Evolutionary conservation across 805 yeast species (phyloP).

Genomic region (Candida nonsorbophila): DNA sequence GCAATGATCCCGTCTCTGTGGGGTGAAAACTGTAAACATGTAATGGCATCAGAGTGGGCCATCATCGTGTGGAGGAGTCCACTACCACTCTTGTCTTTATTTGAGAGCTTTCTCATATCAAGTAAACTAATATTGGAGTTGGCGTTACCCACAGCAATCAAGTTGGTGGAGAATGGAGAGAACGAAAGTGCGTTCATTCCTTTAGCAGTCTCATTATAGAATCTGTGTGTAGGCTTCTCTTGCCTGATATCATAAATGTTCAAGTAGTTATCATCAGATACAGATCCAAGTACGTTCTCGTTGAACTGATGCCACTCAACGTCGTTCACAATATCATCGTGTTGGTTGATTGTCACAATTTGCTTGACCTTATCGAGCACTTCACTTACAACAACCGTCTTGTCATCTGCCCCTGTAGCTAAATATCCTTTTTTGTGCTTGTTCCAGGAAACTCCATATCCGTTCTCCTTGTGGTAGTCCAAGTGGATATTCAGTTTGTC

Average conservation of each 20-base stretch:
- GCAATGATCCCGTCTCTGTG: constrained; percentile 72
- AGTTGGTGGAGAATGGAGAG: constrained; percentile 53
- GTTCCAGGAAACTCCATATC: constrained; percentile 74
- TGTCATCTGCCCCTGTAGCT: constrained; percentile 63
- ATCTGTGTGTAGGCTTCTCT: constrained; percentile 19
- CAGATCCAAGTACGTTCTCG: constrained; percentile 56
- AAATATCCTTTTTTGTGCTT: constrained; percentile 42
- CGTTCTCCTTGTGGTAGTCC: constrained; percentile 52
- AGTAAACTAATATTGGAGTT: constrained; percentile 63
- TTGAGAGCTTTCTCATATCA: constrained; percentile 48
- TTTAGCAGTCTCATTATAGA: constrained; percentile 19
- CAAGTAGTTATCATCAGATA: constrained; percentile 63
- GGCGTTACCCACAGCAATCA: constrained; percentile 66
- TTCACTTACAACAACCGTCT: constrained; percentile 59
- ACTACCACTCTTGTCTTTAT: constrained; percentile 5
- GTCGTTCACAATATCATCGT: constrained; percentile 65
- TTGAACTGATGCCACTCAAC: constrained; percentile 63
- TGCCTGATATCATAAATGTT: constrained; percentile 51
- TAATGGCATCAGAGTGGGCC: constrained; percentile 74
- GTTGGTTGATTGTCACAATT: constrained; percentile 18
- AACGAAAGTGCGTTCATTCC: constrained; percentile 63
- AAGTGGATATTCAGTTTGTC: constrained; percentile 17
- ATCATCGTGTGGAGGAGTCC: constrained; percentile 62
- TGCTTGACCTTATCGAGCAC: constrained; percentile 14
- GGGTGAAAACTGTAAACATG: constrained; percentile 74